Evolutionary conservation across 345 rosid genomes (phyloP), one percentile per base, ranked within the genome.

Genomic region (Iberis pinnata): DNA sequence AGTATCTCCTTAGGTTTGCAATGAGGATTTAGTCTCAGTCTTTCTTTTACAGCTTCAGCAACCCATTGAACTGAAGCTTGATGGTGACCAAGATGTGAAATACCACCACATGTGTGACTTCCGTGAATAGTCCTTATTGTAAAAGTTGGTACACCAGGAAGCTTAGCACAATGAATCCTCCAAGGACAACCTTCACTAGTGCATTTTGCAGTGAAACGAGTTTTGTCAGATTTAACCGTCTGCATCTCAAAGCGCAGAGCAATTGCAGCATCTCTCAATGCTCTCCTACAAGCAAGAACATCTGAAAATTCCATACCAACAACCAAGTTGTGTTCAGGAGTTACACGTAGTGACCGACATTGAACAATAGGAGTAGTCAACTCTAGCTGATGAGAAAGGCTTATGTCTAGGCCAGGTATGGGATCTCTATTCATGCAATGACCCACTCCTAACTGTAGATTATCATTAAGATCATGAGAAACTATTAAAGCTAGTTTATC

Each of bases 21-120:
- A 60, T 76, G 87, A 19, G 98, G 98, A 37, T 92, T 92, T 63
- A 81, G 88, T 67, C 44, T 80, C 50, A 92, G 80, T 56, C 81
- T 81, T 49, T 80, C 86, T 69, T 77, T 80, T 56, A 92, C 93
- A 24, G 98, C 83, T 68, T 61, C 81, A 5, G 98, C 96, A 60
- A 92, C 96, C 98, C 97, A 88, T 71, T 92, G 89, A 65, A 92
- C 98, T 7, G 98, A 92, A 55, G 98, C 97, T 64, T 92, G 98
- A 42, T 92, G 97, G 63, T 92, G 97, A 67, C 98, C 98, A 41
- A 92, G 97, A 74, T 92, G 97, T 50, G 75, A 40, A 55, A 92
- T 81, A 54, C 98, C 98, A 58, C 88, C 95, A 64, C 98, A 92
- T 26, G 77, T 47, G 61, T 92, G 98, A 44, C 26, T 69, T 48